A percentile compares a stretch with the other conserved stretches of the same genome.
Evolutionary conservation across 371 early-diverging fungal species (phyloP).

Genomic region (Chytridium lagenaria): DNA sequence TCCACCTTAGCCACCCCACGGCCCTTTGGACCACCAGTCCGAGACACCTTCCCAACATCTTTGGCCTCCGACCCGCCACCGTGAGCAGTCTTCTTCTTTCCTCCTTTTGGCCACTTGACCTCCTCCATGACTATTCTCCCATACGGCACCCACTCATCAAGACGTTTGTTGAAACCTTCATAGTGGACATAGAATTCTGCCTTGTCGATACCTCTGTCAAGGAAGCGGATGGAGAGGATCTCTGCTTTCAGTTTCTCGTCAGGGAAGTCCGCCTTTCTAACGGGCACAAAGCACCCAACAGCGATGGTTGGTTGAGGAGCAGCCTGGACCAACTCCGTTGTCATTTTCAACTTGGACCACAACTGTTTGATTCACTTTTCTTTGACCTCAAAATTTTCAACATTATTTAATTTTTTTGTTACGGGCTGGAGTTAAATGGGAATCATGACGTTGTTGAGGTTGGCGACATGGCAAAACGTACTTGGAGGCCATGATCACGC

Average conservation of each 20-base stretch:
- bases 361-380: background rate
- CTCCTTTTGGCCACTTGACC: constrained; percentile 16
- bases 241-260: constrained; percentile 72
- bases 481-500: constrained; percentile 2
- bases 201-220: constrained; percentile 38
- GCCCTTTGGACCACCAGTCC: constrained; percentile 16
- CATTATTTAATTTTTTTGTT: background rate
- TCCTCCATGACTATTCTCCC: constrained; percentile 1
- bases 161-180: constrained; percentile 96
- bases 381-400: background rate
- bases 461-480: background rate
- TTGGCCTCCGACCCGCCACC: background rate
- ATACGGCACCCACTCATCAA: constrained; percentile 98
- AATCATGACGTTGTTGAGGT: too few relatives aligned
- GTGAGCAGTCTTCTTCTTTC: constrained; percentile 5
- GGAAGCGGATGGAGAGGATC: constrained; percentile 82
- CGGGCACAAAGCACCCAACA: constrained; percentile 79
- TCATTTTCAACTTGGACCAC: background rate
- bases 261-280: constrained; percentile 59
- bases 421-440: too few relatives aligned
- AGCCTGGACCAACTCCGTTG: background rate
- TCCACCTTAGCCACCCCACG: background rate
- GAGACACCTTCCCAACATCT: constrained; percentile 1
- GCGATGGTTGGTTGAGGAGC: constrained; percentile 22
- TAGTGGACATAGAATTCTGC: constrained; percentile 98